phyloP scores from a whole-genome alignment of 2,329 filamentous ascomycete species.

The Monilinia vaccinii-corymbosi region DNA sequence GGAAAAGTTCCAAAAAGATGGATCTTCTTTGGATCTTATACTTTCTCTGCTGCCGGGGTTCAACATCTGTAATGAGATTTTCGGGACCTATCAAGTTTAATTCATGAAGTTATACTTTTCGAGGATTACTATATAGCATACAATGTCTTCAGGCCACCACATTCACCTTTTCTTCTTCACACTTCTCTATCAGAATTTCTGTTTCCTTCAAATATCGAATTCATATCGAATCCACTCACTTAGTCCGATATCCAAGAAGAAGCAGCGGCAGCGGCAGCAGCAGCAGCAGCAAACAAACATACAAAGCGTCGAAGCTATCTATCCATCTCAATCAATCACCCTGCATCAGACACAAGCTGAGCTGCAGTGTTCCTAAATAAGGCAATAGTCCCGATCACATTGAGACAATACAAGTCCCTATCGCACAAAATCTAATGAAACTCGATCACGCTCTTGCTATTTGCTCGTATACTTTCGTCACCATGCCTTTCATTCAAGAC shows the following conservation, averaged over 20 bases:
- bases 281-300: neutral
- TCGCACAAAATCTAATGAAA: conserved; percentile 1
- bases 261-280: no score
- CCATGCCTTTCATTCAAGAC: conserved; percentile 18
- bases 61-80: conserved; percentile 5
- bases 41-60: conserved; percentile 1
- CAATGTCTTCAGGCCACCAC: neutral
- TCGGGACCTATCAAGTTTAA: conserved; percentile 1
- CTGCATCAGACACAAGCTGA: neutral
- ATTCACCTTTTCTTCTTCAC: neutral
- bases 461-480: neutral
- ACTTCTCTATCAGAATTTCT: neutral
- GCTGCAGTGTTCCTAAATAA: neutral
- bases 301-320: neutral
- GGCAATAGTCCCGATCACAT: neutral
- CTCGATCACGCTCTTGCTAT: neutral
- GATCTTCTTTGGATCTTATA: conserved; percentile 4
- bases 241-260: neutral
- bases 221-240: neutral
- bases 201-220: neutral
- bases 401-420: neutral
- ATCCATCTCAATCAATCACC: neutral
- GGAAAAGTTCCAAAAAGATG: neutral
- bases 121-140: neutral
- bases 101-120: neutral